Percentiles rank a stretch among this genome's conserved stretches.
These are phyloP conservation scores for Aphanomyces invadans DNA, from an alignment of 352 stramenopile species.

Conservation along the genomic window DNA sequence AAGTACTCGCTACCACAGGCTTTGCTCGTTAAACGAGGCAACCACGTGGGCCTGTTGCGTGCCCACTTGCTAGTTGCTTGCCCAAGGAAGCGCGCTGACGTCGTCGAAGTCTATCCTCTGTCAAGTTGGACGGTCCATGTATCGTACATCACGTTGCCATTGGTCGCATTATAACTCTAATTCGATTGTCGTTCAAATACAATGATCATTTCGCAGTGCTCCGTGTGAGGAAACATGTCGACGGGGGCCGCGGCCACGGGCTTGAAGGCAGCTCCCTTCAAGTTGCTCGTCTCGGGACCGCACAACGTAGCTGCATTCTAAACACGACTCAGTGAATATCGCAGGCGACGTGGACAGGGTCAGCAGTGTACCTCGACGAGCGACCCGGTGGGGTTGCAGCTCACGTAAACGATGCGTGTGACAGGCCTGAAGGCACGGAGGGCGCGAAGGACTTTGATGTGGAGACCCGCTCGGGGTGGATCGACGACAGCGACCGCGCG, in stretches of 20 bases:
- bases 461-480: conserved; percentile 92
- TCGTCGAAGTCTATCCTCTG: not conserved
- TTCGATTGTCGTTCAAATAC: conserved; percentile 86
- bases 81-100: not conserved
- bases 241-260: conserved; percentile 90
- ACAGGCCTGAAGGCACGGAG: conserved; percentile 76
- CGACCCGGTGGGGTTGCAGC: conserved; percentile 96
- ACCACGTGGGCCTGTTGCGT: not conserved
- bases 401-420: conserved; percentile 95
- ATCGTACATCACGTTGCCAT: not conserved
- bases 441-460: conserved; percentile 85
- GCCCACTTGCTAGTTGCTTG: not conserved
- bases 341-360: too few relatives aligned
- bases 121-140: not conserved
- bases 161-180: not conserved
- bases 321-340: not conserved
- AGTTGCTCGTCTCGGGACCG: conserved; percentile 87
- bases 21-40: not conserved
- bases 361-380: conserved; percentile 61
- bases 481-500: conserved; percentile 95
- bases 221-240: conserved; percentile 98
- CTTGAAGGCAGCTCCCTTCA: conserved; percentile 87
- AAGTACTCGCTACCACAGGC: not conserved
- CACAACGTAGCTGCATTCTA: conserved; percentile 85
- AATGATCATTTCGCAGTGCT: conserved; percentile 98